Conservation (phyloP, 768 basidiomycete genomes). For the Collybiopsis confluens region DNA sequence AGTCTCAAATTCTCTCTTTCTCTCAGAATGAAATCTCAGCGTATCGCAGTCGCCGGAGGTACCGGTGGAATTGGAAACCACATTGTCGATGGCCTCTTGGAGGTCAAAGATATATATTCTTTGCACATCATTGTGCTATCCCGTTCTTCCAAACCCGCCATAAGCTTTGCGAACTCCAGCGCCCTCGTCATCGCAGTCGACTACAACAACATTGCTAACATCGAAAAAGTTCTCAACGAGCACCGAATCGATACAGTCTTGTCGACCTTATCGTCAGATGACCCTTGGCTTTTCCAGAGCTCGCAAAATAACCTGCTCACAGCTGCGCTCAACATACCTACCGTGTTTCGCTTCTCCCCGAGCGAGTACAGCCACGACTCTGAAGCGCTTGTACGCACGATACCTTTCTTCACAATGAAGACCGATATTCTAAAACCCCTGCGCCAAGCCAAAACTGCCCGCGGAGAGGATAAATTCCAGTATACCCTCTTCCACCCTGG, state of each 20-base stretch:
- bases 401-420: not conserved
- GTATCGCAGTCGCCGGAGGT: conserved; percentile 3
- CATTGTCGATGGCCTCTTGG: conserved; percentile 1
- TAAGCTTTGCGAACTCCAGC: not conserved
- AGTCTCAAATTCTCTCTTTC: not conserved
- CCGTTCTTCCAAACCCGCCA: not conserved
- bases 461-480: not conserved
- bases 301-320: conserved; percentile 1
- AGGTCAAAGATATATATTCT: not conserved
- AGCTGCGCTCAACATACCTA: not conserved
- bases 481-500: not conserved
- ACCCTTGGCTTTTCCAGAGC: not conserved
- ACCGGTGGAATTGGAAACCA: conserved; percentile 2
- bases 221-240: not conserved
- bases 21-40: not conserved
- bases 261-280: not conserved
- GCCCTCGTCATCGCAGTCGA: conserved; percentile 4
- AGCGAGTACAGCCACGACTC: conserved; percentile 2
- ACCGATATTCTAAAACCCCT: not conserved
- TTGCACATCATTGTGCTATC: not conserved
- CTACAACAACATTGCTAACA: not conserved
- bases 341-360: not conserved
- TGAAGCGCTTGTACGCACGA: not conserved
- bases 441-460: not conserved
- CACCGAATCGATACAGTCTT: not conserved